These are phyloP conservation scores for Penicillium subrubescens DNA, from an alignment of 495 filamentous ascomycete genomes.

Conservation along the genomic window DNA sequence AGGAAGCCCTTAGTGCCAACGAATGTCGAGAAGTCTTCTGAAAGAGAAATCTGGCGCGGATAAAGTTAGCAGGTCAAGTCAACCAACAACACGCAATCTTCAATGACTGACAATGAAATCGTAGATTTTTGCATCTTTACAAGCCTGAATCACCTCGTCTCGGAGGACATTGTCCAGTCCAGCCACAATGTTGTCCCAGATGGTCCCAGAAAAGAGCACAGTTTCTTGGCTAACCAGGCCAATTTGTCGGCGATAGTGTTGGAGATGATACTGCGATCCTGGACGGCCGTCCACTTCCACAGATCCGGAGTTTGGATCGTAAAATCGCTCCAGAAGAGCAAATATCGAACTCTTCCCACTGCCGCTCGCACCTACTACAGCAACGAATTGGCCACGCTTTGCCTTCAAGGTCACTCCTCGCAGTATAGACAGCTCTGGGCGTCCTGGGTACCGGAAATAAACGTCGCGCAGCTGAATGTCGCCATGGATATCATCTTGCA, in stretches of 20 bases:
- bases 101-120: slow-evolving; percentile 23
- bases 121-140: not conserved
- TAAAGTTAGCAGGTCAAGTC: not conserved
- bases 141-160: slow-evolving; percentile 51
- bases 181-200: slow-evolving; percentile 76
- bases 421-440: slow-evolving; percentile 73
- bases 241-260: slow-evolving; percentile 69
- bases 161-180: slow-evolving; percentile 66
- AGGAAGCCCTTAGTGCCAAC: slow-evolving; percentile 73
- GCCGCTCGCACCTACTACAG: slow-evolving; percentile 77
- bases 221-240: slow-evolving; percentile 83
- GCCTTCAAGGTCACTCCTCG: slow-evolving; percentile 67
- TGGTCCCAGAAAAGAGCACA: slow-evolving; percentile 80
- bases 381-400: slow-evolving; percentile 71
- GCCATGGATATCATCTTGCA: slow-evolving; percentile 56
- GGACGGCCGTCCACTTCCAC: slow-evolving; percentile 55
- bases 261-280: not conserved
- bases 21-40: slow-evolving; percentile 48
- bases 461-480: slow-evolving; percentile 72
- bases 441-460: slow-evolving; percentile 75
- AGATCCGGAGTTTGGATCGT: slow-evolving; percentile 67
- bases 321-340: slow-evolving; percentile 78
- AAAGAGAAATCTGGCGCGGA: slow-evolving; percentile 55
- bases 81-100: not conserved
- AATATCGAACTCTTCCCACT: slow-evolving; percentile 82